phyloP scores from a whole-genome alignment of 2,329 filamentous ascomycete genomes.

The Rhinocladiella mackenziei region DNA sequence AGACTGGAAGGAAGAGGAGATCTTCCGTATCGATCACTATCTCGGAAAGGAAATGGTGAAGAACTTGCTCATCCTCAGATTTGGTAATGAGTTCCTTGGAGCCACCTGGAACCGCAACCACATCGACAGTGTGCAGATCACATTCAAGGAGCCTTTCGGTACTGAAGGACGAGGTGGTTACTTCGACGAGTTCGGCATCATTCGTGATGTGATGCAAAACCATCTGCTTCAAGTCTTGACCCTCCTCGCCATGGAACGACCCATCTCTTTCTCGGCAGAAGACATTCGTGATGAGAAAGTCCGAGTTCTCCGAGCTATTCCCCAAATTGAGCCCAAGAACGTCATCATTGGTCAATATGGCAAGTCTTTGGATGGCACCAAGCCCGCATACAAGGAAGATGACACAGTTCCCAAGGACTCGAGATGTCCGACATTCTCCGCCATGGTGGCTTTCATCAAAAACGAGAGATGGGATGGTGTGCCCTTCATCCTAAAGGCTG shows the following conservation, averaged over 20 bases:
- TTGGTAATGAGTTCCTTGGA: conserved; percentile 97
- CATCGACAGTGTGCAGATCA: conserved; percentile 98
- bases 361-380: conserved; percentile 90
- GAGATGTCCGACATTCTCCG: conserved; percentile 95
- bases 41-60: conserved; percentile 99
- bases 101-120: conserved; percentile 99
- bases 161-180: conserved; percentile 97
- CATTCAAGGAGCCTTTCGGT: conserved; percentile 98
- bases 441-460: conserved; percentile 96
- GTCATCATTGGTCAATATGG: conserved; percentile 99
- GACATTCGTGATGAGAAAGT: conserved; percentile 98
- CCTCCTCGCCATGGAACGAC: conserved; percentile 94
- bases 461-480: conserved; percentile 99
- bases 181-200: conserved; percentile 99
- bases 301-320: conserved; percentile 87
- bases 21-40: conserved; percentile 99
- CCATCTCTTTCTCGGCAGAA: conserved; percentile 95
- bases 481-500: conserved; percentile 98
- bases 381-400: conserved; percentile 97
- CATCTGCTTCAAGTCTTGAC: conserved; percentile 95
- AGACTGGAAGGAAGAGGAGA: conserved; percentile 97
- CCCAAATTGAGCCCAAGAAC: conserved; percentile 96
- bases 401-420: conserved; percentile 97
- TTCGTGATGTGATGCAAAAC: conserved; percentile 99
- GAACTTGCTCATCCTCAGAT: conserved; percentile 96